Conservation (phyloP, 73 alveolate genomes). For the Tetrahymena thermophila region DNA sequence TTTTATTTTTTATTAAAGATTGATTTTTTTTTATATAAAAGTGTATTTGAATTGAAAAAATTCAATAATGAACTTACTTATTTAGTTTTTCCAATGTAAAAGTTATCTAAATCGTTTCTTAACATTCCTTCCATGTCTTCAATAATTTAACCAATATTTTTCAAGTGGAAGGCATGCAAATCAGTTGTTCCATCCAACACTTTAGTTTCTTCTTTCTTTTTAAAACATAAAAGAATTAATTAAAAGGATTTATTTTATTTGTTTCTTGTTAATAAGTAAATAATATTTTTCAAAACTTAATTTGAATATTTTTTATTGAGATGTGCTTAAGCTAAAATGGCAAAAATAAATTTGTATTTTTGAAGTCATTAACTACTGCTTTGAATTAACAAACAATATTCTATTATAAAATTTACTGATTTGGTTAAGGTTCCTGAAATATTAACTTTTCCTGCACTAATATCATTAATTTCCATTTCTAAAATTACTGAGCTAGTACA, state of each 20-base stretch:
- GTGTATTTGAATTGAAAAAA: too few species aligned
- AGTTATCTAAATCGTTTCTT: slow-evolving; percentile 9
- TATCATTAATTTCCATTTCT: slow-evolving; percentile 18
- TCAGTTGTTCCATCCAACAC: background rate
- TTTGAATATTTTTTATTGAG: too few species aligned
- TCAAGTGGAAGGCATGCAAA: slow-evolving; percentile 9
- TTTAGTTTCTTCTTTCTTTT: slow-evolving; percentile 30
- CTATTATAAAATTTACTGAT: background rate
- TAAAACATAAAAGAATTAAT: too few species aligned
- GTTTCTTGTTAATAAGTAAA: too few species aligned
- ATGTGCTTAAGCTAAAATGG: too few species aligned
- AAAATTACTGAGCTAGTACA: slow-evolving; percentile 32
- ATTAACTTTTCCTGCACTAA: slow-evolving; percentile 18
- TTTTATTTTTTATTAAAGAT: too few species aligned
- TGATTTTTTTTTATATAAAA: too few species aligned
- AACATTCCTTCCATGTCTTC: slow-evolving; percentile 27
- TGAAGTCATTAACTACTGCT: background rate
- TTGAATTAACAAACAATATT: background rate
- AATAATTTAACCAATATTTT: slow-evolving; percentile 21
- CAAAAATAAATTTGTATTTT: too few species aligned
- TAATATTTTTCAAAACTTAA: too few species aligned
- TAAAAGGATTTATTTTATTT: too few species aligned
- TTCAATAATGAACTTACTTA: background rate
- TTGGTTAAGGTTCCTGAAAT: slow-evolving; percentile 36
- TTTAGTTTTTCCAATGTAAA: slow-evolving; percentile 41